Evolutionary conservation across 2,329 filamentous ascomycete genomes (phyloP), one percentile per base, ranked within the genome.

Genomic region (Coniochaeta pulveracea): DNA sequence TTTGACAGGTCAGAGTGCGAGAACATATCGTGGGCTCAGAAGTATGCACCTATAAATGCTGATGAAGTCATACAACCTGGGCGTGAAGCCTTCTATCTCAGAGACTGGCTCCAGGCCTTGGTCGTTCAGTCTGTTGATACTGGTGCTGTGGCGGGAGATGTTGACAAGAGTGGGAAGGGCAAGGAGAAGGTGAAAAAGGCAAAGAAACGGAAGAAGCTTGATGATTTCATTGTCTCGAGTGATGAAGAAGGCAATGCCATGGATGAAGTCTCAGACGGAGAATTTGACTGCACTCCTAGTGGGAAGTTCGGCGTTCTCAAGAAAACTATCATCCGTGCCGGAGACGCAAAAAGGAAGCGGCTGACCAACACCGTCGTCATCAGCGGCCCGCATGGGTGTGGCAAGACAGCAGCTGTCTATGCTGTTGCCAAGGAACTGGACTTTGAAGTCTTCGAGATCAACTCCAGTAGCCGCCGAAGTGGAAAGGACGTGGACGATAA

Each of bases 381-480:
- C 19, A 95, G 85, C 47, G 91, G 91, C 0, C 85, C 89, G 3
- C 69, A 83, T 43, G 91, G 91, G 0, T 89, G 81, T 50, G 93
- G 91, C 3, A 98, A 98, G 59, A 93, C 88, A 10, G 88, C 93
- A 5, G 77, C 86, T 2, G 81, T 95, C 0, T 88, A 93, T 54
- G 91, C 91, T 4, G 81, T 88, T 26, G 89, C 91, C 4, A 89
- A 84, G 48, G 89, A 98, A 56, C 66, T 96, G 11, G 85, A 74
- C 1, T 96, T 93, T 48, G 88, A 94, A 47, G 72, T 98, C 2
- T 98, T 98, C 44, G 91, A 98, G 55, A 86, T 98, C 50, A 93
- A 93, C 47, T 63, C 89, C 1, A 76, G 85, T 39, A 85, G 75
- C 43, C 76, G 88, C 33, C 71, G 91, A 40, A 93, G 76, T 48